Base-by-base conservation (phyloP, 1,139 yeast genomes). In the Geotrichum klebahnii region DNA sequence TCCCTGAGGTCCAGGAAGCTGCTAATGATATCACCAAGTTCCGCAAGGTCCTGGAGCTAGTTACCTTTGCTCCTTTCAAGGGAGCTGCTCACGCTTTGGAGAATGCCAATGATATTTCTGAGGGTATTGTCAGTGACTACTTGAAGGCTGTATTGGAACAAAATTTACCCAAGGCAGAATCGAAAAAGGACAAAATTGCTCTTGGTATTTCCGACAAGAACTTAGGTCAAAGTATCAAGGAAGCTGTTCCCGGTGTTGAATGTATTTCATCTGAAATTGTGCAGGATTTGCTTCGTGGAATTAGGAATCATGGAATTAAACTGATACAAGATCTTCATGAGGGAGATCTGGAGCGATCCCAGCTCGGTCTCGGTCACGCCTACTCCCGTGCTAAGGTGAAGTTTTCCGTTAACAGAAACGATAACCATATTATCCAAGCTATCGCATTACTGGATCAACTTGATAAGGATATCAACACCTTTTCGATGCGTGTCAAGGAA, bases 61-160 rank as follows among this genome's bases (percentile, higher is more conserved):
- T 88, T 36, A 86, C 96, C 23, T 94, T 92, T 73, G 96, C 97
- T 57, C 98, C 98, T 49, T 92, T 94, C 79, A 89, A 92, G 73
- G 96, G 96, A 62, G 98, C 98, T 54, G 97, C 98, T 53, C 97
- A 92, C 72, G 98, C 98, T 55, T 79, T 92, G 65, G 97, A 92
- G 72, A 94, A 92, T 67, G 97, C 97, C 62, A 92, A 94, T 67
- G 98, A 92, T 67, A 85, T 92, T 62, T 87, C 96, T 57, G 99
- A 92, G 74, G 98, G 98, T 65, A 79, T 90, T 62, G 96, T 90
- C 52, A 85, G 90, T 55, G 97, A 92, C 61, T 87, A 86, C 72
- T 79, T 92, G 72, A 88, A 87, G 71, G 82, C 95, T 40, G 79
- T 92, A 53, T 74, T 92, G 63, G 97, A 90, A 72, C 76, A 88